Conservation (phyloP, 2,329 filamentous ascomycete genomes). For the Fusarium redolens region DNA sequence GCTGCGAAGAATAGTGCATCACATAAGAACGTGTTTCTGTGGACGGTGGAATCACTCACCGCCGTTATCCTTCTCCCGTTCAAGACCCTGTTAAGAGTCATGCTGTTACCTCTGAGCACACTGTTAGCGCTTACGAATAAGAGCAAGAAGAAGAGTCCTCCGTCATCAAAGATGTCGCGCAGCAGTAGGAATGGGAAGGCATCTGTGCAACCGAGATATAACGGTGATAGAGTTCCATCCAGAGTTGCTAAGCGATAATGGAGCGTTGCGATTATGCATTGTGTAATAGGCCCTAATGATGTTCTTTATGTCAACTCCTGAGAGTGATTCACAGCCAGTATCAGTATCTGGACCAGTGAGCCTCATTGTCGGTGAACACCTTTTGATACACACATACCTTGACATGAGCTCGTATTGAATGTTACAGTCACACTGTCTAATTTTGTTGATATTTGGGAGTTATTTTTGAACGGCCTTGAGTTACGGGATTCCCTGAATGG, state of each 20-base stretch:
- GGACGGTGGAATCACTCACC: slow-evolving; percentile 52
- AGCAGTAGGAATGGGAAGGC: slow-evolving; percentile 42
- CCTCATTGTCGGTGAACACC: not conserved
- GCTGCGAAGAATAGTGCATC: slow-evolving; percentile 66
- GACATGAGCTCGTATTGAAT: not conserved
- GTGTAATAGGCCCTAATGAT: slow-evolving; percentile 11
- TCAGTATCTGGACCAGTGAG: not conserved
- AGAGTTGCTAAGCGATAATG: slow-evolving; percentile 47
- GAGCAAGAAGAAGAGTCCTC: slow-evolving; percentile 45
- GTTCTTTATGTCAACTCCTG: slow-evolving; percentile 1
- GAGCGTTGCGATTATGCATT: not conserved
- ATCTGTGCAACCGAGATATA: slow-evolving; percentile 47
- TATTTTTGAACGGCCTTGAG: not conserved
- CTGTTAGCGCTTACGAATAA: slow-evolving; percentile 51
- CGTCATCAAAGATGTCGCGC: slow-evolving; percentile 38
- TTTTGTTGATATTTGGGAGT: not conserved
- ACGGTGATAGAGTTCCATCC: slow-evolving; percentile 51
- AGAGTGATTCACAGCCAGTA: not conserved
- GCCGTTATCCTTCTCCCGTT: slow-evolving; percentile 56
- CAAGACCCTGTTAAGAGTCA: slow-evolving; percentile 52
- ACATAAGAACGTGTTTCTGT: slow-evolving; percentile 52
- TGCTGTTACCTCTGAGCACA: slow-evolving; percentile 58
- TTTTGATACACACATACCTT: not conserved
- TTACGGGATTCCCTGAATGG: not conserved
- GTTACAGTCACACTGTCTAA: not conserved